Conservation (phyloP, 106 monocot genomes). For the Cymbidium sinense region DNA sequence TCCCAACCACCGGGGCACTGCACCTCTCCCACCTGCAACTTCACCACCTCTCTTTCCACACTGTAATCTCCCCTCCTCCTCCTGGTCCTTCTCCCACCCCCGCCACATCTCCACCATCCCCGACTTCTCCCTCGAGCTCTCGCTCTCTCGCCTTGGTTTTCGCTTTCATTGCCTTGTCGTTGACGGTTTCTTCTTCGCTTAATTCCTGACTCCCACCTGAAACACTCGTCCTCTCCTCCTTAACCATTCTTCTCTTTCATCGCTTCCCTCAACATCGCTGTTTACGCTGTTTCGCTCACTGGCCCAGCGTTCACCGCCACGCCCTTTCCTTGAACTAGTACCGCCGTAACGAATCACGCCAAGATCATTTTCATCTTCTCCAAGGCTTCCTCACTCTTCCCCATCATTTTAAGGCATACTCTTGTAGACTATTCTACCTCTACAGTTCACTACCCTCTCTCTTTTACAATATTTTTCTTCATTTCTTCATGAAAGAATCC, state of each 20-base stretch:
- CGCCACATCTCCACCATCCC: slow-evolving; percentile 11
- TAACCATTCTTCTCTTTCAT: slow-evolving; percentile 16
- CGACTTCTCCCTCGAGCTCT: slow-evolving; percentile 19
- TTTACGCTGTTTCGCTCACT: slow-evolving; percentile 19
- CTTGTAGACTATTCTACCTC: not conserved
- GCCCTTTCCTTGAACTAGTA: slow-evolving; percentile 20
- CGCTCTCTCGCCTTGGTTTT: not conserved
- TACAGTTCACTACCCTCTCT: not conserved
- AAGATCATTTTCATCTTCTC: no score
- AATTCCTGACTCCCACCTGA: slow-evolving; percentile 26
- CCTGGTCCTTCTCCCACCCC: slow-evolving; percentile 18
- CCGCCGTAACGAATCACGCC: no score
- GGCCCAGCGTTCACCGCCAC: slow-evolving; percentile 14
- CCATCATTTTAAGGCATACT: not conserved
- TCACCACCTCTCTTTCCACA: not conserved
- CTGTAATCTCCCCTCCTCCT: not conserved
- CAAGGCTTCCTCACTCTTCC: not conserved
- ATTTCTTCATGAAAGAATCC: not conserved
- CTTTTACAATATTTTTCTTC: not conserved
- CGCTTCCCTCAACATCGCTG: slow-evolving; percentile 9
- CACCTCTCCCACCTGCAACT: not conserved
- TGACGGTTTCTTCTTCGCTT: slow-evolving; percentile 19
- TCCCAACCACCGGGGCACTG: slow-evolving; percentile 20
- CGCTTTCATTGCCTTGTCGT: slow-evolving; percentile 13
- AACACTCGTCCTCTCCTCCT: slow-evolving; percentile 20